A percentile compares a stretch with the other conserved stretches of the same genome.
phyloP scores from a whole-genome alignment of 176 grass and related monocot species.

The Puya raimondii region DNA sequence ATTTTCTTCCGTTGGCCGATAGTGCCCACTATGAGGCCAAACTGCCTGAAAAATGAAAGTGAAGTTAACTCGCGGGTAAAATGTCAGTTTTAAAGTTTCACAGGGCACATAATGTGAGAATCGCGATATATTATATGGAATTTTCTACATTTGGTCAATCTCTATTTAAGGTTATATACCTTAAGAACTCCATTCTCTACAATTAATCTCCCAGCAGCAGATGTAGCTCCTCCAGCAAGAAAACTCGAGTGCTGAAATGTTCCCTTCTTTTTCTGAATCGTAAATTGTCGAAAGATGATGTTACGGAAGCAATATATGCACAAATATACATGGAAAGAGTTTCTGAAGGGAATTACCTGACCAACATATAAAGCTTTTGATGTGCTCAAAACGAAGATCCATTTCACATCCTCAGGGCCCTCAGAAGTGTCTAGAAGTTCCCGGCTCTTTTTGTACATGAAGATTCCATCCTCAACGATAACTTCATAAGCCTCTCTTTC shows the following conservation, averaged over 20 bases:
- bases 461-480: conserved; percentile 27
- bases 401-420: conserved; percentile 27
- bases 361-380: conserved; percentile 29
- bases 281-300: background rate
- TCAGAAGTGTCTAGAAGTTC: conserved; percentile 17
- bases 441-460: conserved; percentile 7
- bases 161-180: conserved; percentile 16
- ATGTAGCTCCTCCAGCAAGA: conserved; percentile 68
- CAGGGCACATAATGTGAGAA: too few relatives aligned
- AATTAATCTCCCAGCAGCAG: conserved; percentile 54
- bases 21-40: conserved; percentile 89
- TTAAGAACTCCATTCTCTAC: conserved; percentile 53
- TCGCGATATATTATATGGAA: too few relatives aligned
- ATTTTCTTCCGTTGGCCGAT: conserved; percentile 83
- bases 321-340: too few relatives aligned
- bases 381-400: conserved; percentile 38
- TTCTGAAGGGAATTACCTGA: conserved; percentile 16
- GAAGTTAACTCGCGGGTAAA: too few relatives aligned
- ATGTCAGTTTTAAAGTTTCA: too few relatives aligned
- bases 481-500: conserved; percentile 32
- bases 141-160: background rate
- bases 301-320: background rate
- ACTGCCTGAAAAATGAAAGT: conserved; percentile 44
- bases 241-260: conserved; percentile 82
- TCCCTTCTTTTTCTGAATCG: conserved; percentile 50